Percentiles rank a stretch among this genome's conserved stretches.
Conservation (phyloP, 495 filamentous ascomycete genomes). For the Trichoderma erinaceum region DNA sequence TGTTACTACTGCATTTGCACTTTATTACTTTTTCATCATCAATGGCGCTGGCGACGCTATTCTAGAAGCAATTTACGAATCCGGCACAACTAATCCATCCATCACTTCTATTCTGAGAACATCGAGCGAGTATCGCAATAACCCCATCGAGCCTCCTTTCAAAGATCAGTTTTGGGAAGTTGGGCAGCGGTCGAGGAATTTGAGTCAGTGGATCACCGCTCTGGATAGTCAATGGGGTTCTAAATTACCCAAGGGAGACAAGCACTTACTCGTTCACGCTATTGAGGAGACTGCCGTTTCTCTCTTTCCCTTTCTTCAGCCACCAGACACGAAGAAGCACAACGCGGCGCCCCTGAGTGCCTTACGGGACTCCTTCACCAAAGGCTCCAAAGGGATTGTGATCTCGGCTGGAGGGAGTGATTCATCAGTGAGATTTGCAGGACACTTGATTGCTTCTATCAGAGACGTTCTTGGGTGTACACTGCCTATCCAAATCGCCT, state of each 20-base stretch:
- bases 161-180: conserved; percentile 17
- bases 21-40: background rate
- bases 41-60: background rate
- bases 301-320: conserved; percentile 15
- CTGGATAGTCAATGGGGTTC: background rate
- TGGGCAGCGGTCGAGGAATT: conserved; percentile 6
- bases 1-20: background rate
- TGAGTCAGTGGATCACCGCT: conserved; percentile 13
- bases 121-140: background rate
- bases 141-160: conserved; percentile 14
- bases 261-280: background rate
- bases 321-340: background rate
- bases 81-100: background rate
- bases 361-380: background rate
- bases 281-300: conserved; percentile 2
- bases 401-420: conserved; percentile 14
- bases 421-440: conserved; percentile 4
- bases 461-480: conserved; percentile 18
- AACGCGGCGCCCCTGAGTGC: conserved; percentile 1
- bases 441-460: conserved; percentile 20
- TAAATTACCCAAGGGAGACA: background rate
- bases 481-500: conserved; percentile 23
- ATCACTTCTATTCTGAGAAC: background rate
- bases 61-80: background rate
- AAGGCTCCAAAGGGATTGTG: conserved; percentile 14